Conservation (phyloP, 495 filamentous ascomycete species). For the Aspergillus baeticus region DNA sequence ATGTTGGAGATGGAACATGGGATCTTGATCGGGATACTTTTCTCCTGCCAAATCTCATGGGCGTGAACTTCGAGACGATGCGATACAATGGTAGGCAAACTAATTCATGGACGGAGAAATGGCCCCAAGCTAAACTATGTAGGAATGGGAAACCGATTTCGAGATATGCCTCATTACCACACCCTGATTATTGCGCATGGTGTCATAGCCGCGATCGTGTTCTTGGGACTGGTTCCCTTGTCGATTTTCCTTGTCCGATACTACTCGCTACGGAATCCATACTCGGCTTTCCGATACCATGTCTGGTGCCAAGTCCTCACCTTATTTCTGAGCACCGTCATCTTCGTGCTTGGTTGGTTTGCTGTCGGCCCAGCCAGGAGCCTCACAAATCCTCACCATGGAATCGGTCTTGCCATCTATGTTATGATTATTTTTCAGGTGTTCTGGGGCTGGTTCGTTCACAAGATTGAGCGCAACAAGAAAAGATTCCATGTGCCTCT, state of each 20-base stretch:
- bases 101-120: background rate
- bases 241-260: conserved; percentile 80
- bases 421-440: conserved; percentile 78
- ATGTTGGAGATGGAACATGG: conserved; percentile 92
- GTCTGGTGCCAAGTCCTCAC: conserved; percentile 86
- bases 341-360: conserved; percentile 75
- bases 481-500: conserved; percentile 57
- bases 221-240: conserved; percentile 77
- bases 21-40: conserved; percentile 81
- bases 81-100: conserved; percentile 78
- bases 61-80: conserved; percentile 91
- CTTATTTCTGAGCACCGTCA: conserved; percentile 65
- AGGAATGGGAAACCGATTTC: conserved; percentile 94
- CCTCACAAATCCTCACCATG: conserved; percentile 91
- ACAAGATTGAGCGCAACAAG: conserved; percentile 60
- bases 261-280: conserved; percentile 58
- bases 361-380: conserved; percentile 74
- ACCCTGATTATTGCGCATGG: conserved; percentile 79
- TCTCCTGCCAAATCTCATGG: conserved; percentile 80
- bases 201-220: conserved; percentile 81
- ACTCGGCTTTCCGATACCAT: conserved; percentile 71
- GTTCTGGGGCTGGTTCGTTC: conserved; percentile 71
- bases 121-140: conserved; percentile 5
- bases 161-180: conserved; percentile 72
- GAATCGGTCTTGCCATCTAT: conserved; percentile 89